Base-by-base conservation (phyloP, 164 flowering plant species). In the Saururus chinensis region DNA sequence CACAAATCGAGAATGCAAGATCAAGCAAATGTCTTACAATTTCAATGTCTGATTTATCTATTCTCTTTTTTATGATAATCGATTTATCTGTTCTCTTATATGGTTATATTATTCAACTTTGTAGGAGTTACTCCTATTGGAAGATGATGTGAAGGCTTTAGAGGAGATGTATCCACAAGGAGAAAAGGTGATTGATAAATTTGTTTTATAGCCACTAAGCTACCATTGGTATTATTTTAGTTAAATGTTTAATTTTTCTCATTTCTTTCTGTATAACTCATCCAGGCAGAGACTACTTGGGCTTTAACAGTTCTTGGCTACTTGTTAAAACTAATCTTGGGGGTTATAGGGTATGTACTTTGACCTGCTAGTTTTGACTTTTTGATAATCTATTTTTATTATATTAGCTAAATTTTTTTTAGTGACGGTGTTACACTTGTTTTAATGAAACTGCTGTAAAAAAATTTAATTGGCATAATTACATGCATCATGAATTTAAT, bases 131-230 rank as follows among this genome's bases (percentile, higher is more conserved):
- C 87, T 85, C 69, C 89, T 81, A 53, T 71, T 93, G 73, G 99
- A 93, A 81, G 95, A 93, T 63, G 97, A 93, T 70, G 92, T 90
- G 25, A 85, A 84, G 61, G 95, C 92, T 68, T 77, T 93, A 62
- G 97, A 93, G 76, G 99, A 93, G 78, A 83, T 90, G 95, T 90
- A 88, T 65, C 99, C 99, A 60, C 97, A 90, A 77, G 99, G 97
- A 60, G 99, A 93, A 79, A 77, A 93, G 91, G 99, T 93, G 65
- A 62, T 45, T 14, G 25, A 40, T 40, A 19, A 35, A 13, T 26
- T 5, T 52, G 53, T 30, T 17, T 40, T 25, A 60, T 60, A 53
- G 17, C 12, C 41, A 41, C 12, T 23, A 51, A 1, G 22, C 35
- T 51, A 19, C 19, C 25, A 24, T 56, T 61, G 21, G 54, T 14